Evolutionary conservation across 192 early-diverging fungal species (phyloP).

Genomic region (Dispira parvispora): DNA sequence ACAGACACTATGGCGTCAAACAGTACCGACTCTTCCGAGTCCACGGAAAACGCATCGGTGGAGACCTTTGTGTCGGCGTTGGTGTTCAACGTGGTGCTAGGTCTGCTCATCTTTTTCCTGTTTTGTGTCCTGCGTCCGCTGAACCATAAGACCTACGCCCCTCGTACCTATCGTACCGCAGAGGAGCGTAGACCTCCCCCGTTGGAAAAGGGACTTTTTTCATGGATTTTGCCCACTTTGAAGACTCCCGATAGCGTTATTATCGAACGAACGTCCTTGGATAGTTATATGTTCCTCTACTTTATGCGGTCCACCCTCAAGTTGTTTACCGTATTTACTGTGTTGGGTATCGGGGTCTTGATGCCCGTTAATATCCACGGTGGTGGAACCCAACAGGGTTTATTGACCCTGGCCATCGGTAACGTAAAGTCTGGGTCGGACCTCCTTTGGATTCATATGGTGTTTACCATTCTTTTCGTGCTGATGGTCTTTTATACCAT

Average conservation of each 20-base stretch:
- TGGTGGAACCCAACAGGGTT: slow-evolving; percentile 25
- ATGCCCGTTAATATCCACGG: slow-evolving; percentile 54
- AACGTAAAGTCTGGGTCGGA: slow-evolving; percentile 36
- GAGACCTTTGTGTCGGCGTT: slow-evolving; percentile 50
- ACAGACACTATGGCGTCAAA: too few relatives aligned
- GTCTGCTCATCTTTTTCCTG: slow-evolving; percentile 28
- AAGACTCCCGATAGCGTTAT: slow-evolving; percentile 32
- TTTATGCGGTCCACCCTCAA: slow-evolving; percentile 48
- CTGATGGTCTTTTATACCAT: slow-evolving; percentile 26
- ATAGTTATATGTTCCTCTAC: slow-evolving; percentile 64
- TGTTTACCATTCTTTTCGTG: slow-evolving; percentile 21
- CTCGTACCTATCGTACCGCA: slow-evolving; percentile 43
- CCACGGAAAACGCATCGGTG: slow-evolving; percentile 27
- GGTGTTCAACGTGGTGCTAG: slow-evolving; percentile 42
- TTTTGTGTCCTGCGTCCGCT: slow-evolving; percentile 51
- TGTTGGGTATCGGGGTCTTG: slow-evolving; percentile 38
- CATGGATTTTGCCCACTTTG: slow-evolving; percentile 42
- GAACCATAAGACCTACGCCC: slow-evolving; percentile 49
- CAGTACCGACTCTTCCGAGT: background rate
- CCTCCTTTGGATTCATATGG: slow-evolving; percentile 56
- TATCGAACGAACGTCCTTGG: slow-evolving; percentile 40
- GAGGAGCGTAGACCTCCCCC: slow-evolving; percentile 34
- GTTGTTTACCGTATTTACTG: slow-evolving; percentile 37
- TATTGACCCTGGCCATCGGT: slow-evolving; percentile 45
- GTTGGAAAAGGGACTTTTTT: slow-evolving; percentile 30